Percentiles rank a stretch among this genome's conserved stretches.
Conservation (phyloP, 2,329 filamentous ascomycete genomes). For the Exophiala sp. region DNA sequence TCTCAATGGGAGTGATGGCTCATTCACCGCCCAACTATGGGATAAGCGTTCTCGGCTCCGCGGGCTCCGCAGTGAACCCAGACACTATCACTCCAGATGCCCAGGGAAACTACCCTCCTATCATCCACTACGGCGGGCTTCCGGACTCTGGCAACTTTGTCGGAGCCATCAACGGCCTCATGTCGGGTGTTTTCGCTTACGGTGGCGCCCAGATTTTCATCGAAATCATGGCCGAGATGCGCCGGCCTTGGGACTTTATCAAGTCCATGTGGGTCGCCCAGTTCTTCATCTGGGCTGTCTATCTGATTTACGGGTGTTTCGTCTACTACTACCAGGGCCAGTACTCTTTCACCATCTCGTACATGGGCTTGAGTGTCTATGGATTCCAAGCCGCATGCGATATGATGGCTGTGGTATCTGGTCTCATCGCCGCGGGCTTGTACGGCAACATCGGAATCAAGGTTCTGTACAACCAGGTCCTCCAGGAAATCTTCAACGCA, state of each 20-base stretch:
- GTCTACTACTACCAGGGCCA: slow-evolving; percentile 29
- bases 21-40: slow-evolving; percentile 30
- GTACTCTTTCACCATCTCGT: slow-evolving; percentile 23
- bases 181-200: slow-evolving; percentile 32
- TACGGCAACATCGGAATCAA: slow-evolving; percentile 42
- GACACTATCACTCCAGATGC: slow-evolving; percentile 28
- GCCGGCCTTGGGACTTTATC: slow-evolving; percentile 26
- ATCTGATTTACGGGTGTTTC: slow-evolving; percentile 26
- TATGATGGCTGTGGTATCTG: slow-evolving; percentile 31
- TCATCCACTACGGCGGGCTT: slow-evolving; percentile 26
- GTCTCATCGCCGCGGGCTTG: slow-evolving; percentile 36
- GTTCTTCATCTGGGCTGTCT: slow-evolving; percentile 24
- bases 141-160: slow-evolving; percentile 24
- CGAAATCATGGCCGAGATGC: slow-evolving; percentile 34
- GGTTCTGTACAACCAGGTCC: slow-evolving; percentile 42
- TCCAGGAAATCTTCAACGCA: slow-evolving; percentile 38
- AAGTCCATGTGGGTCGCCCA: slow-evolving; percentile 24
- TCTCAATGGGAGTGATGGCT: slow-evolving; percentile 32
- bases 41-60: slow-evolving; percentile 30
- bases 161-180: slow-evolving; percentile 30
- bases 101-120: slow-evolving; percentile 23
- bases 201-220: slow-evolving; percentile 32
- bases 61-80: slow-evolving; percentile 28
- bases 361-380: slow-evolving; percentile 32
- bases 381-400: slow-evolving; percentile 34